Conservation (phyloP, 2,329 filamentous ascomycete species). For the Emmonsiellopsis sp. region DNA sequence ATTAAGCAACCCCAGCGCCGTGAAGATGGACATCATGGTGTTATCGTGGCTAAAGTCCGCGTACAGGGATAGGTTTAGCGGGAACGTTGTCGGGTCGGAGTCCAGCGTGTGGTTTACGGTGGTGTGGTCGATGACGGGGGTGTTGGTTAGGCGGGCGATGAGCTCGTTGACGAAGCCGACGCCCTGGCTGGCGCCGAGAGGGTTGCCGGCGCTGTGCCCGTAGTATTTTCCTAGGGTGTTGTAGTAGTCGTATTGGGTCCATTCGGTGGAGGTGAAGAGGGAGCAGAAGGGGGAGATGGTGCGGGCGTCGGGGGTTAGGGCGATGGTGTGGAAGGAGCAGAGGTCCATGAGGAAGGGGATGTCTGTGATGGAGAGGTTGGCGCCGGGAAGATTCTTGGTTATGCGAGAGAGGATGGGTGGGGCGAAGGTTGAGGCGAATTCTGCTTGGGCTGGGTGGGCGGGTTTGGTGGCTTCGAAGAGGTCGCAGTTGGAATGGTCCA, state of each 20-base stretch:
- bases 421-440: constrained; percentile 56
- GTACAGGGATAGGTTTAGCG: constrained; percentile 59
- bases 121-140: constrained; percentile 62
- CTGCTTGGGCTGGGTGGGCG: constrained; percentile 42
- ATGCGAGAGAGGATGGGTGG: constrained; percentile 59
- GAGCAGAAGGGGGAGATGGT: constrained; percentile 61
- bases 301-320: constrained; percentile 39
- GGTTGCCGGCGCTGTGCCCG: constrained; percentile 65
- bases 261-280: constrained; percentile 65
- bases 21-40: constrained; percentile 67
- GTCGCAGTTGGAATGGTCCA: constrained; percentile 64
- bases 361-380: constrained; percentile 53
- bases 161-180: constrained; percentile 85
- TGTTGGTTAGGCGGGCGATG: constrained; percentile 63
- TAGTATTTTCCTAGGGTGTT: constrained; percentile 78
- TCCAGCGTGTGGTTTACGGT: constrained; percentile 72
- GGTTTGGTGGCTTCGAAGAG: constrained; percentile 55
- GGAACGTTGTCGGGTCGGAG: constrained; percentile 57
- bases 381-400: constrained; percentile 58
- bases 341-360: constrained; percentile 74
- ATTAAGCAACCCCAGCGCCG: constrained; percentile 71
- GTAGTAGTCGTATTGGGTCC: constrained; percentile 71
- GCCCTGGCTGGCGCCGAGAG: constrained; percentile 72
- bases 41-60: constrained; percentile 93
- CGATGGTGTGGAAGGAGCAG: constrained; percentile 77